Base-by-base conservation (phyloP, 1,139 yeast species). In the Debaryomyces robertsiae region DNA sequence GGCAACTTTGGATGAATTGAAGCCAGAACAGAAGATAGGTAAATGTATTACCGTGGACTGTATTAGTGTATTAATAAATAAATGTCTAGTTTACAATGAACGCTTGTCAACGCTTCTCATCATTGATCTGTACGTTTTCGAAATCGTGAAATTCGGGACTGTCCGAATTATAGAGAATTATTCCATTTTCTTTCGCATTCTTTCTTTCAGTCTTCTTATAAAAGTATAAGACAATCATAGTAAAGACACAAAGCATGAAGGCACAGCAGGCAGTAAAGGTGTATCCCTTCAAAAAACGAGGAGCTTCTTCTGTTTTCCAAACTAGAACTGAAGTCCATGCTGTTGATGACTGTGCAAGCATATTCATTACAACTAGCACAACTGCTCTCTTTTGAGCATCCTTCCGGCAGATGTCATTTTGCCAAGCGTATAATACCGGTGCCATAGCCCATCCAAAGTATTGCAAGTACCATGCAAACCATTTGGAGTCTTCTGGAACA, bases 131-230 rank as follows among this genome's bases (percentile, higher is more conserved):
- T 19, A 19, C 22, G 7, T 19, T 19, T 19, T 19, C 22, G 7
- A 19, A 19, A 19, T 19, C 22, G 5, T 19, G 22, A 19, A 7
- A 19, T 19, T 19, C 22, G 5, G 22, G 22, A 19, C 7, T 19
- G 22, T 19, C 43, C 2, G 81, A 72, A 48, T 77, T 72, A 53
- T 67, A 76, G 15, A 78, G 43, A 24, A 70, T 64, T 42, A 79
- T 76, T 24, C 83, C 84, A 47, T 81, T 78, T 18, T 67, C 73
- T 36, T 61, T 58, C 9, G 86, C 83, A 42, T 68, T 54, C 37
- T 58, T 58, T 43, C 73, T 69, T 54, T 82, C 88, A 40, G 79
- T 77, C 36, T 70, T 69, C 59, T 82, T 82, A 64, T 81, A 82
- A 45, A 78, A 68, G 52, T 66, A 75, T 46, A 81, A 67, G 5